phyloP scores from a whole-genome alignment of 768 basidiomycete genomes.

The Amyloporia xantha region DNA sequence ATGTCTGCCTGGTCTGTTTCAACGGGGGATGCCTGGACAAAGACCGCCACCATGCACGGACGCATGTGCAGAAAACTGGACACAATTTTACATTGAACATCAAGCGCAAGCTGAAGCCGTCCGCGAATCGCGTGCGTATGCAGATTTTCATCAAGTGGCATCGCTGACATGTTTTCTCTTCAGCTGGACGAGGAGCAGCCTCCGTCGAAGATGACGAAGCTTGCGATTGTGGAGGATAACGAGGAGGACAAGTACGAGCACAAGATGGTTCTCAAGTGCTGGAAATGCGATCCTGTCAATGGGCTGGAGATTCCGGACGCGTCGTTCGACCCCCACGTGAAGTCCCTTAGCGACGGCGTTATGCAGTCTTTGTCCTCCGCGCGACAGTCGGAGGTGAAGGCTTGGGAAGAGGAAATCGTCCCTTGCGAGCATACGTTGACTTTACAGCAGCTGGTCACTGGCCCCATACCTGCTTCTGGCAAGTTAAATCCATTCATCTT shows the following conservation, averaged over 20 bases:
- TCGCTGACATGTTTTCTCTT: background rate
- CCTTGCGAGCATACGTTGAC: constrained; percentile 78
- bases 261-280: constrained; percentile 62
- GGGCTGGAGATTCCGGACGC: constrained; percentile 42
- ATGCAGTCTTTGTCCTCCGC: constrained; percentile 83
- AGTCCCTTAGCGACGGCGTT: constrained; percentile 53
- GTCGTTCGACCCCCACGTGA: constrained; percentile 36
- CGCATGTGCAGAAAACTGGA: constrained; percentile 64
- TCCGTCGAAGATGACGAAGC: constrained; percentile 81
- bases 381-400: constrained; percentile 89
- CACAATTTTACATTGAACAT: constrained; percentile 80
- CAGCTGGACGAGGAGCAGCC: constrained; percentile 76
- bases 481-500: constrained; percentile 4
- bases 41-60: constrained; percentile 63
- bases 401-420: constrained; percentile 94
- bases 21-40: constrained; percentile 78
- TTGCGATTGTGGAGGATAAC: constrained; percentile 80
- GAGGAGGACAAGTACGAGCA: constrained; percentile 88
- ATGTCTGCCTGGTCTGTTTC: constrained; percentile 90
- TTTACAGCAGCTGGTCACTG: constrained; percentile 42
- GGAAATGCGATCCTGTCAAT: constrained; percentile 53
- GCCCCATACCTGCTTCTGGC: constrained; percentile 50
- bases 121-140: constrained; percentile 54
- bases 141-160: background rate
- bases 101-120: constrained; percentile 62